phyloP scores from a whole-genome alignment of 148 eudicot genomes.

The Pharnaceum exiguum region DNA sequence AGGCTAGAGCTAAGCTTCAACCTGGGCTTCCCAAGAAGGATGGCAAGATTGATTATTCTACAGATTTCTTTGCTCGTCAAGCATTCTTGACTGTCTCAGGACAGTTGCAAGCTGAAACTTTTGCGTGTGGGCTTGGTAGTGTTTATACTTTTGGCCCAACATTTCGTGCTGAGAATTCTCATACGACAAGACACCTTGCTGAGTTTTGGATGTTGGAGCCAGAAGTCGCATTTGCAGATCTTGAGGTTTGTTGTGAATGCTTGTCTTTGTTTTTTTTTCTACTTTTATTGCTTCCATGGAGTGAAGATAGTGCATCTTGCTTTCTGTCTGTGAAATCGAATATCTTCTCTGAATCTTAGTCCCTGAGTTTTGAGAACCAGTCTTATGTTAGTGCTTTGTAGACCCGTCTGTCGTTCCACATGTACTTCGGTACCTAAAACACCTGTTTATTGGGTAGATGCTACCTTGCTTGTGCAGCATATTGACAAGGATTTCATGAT shows the following conservation, averaged over 20 bases:
- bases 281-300: background rate
- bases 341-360: no score
- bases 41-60: constrained; percentile 77
- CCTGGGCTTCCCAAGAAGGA: constrained; percentile 88
- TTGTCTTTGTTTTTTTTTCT: background rate
- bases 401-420: no score
- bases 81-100: constrained; percentile 98
- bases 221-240: constrained; percentile 92
- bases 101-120: constrained; percentile 91
- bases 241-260: constrained; percentile 43
- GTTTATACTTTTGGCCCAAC: constrained; percentile 98
- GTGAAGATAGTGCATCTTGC: background rate
- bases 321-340: background rate
- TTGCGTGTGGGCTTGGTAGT: constrained; percentile 80
- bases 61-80: constrained; percentile 93
- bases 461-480: no score
- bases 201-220: constrained; percentile 99
- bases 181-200: constrained; percentile 93
- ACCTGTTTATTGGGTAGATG: no score
- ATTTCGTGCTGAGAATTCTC: constrained; percentile 92
- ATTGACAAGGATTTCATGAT: no score
- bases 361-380: no score
- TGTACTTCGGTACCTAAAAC: no score
- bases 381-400: no score
- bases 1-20: constrained; percentile 60